Evolutionary conservation across 805 yeast species (phyloP), one percentile per base, ranked within the genome.

Genomic region (Torulaspora delbrueckii): DNA sequence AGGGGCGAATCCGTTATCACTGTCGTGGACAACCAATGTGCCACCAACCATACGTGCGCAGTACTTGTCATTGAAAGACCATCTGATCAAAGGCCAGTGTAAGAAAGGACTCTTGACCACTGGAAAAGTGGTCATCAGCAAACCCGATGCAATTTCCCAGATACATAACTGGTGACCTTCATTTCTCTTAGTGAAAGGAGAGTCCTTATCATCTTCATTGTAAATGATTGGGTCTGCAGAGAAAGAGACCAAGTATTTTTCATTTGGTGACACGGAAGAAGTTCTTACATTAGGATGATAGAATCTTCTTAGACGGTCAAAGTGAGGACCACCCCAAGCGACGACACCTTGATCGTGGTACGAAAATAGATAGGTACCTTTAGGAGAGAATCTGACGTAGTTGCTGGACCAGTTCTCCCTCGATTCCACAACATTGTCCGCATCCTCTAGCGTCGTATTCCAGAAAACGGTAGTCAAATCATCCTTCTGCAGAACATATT

Each of bases 11-110:
- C 76, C 72, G 39, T 77, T 71, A 45, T 80, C 74, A 33, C 89
- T 74, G 59, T 91, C 97, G 68, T 91, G 95, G 54, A 93, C 79
- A 40, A 96, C 90, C 56, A 93, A 74, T 28, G 95, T 95, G 51
- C 86, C 93, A 45, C 96, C 96, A 42, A 93, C 91, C 69, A 87
- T 79, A 73, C 99, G 84, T 45, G 96, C 98, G 72, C 96, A 86
- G 74, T 82, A 93, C 67, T 79, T 82, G 69, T 87, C 96, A 70
- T 93, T 95, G 59, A 72, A 75, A 37, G 97, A 87, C 98, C 98
- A 93, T 71, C 89, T 89, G 66, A 93, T 82, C 60, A 91, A 79
- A 40, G 99, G 99, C 99, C 99, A 93, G 51, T 84, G 81, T 81
- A 82, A 78, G 48, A 76, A 79, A 70, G 77, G 79, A 69, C 77